A percentile compares a stretch with the other conserved stretches of the same genome.
Conservation (phyloP, 768 basidiomycete genomes). For the Russula sp. region DNA sequence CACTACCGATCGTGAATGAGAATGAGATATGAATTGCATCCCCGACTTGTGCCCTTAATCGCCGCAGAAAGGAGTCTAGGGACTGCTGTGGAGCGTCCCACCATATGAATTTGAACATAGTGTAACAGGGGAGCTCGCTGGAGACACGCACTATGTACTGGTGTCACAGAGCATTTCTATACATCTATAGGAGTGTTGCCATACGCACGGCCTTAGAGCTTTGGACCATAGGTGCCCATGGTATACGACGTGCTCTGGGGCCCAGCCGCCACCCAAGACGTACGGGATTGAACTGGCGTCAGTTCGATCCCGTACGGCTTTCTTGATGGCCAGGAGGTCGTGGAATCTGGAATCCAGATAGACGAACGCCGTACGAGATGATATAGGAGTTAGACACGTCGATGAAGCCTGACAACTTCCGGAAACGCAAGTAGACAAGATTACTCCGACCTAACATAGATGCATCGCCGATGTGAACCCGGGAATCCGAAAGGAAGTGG, state of each 20-base stretch:
- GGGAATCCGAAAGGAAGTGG: neutral
- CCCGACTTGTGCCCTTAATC: neutral
- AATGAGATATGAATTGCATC: neutral
- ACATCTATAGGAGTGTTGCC: neutral
- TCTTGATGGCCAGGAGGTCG: neutral
- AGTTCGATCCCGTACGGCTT: no score
- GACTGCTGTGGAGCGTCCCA: neutral
- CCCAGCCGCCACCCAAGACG: no score
- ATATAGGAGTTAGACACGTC: neutral
- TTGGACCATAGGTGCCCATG: neutral
- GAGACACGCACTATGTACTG: neutral
- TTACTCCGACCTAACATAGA: neutral
- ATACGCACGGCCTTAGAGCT: neutral
- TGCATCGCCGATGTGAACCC: conserved; percentile 10
- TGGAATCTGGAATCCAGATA: neutral
- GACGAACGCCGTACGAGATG: neutral
- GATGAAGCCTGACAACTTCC: neutral
- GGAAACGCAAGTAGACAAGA: neutral
- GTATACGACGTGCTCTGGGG: neutral
- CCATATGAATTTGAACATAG: neutral
- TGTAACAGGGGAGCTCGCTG: neutral
- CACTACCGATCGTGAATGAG: neutral
- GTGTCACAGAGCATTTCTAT: neutral
- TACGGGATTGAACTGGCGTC: neutral
- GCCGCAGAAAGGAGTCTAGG: neutral